A percentile compares a stretch with the other conserved stretches of the same genome.
Conservation (phyloP, 495 filamentous ascomycete genomes). For the Ramalina intermedia region DNA sequence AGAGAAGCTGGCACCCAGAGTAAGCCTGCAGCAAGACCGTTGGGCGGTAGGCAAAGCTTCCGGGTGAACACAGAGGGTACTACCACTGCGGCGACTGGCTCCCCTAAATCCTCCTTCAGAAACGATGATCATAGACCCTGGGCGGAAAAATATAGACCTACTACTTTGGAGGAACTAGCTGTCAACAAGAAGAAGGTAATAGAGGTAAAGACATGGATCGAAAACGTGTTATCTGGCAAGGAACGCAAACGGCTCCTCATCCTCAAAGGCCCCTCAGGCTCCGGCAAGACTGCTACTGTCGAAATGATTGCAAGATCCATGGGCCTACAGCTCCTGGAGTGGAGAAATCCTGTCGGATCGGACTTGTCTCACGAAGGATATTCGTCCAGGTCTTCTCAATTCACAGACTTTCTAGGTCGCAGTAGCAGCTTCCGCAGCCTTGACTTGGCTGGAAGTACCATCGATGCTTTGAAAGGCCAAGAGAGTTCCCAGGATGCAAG, state of each 20-base stretch:
- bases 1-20: not conserved
- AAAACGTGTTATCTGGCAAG: slow-evolving; percentile 51
- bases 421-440: slow-evolving; percentile 67
- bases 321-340: slow-evolving; percentile 66
- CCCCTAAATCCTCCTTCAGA: not conserved
- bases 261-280: slow-evolving; percentile 81
- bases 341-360: slow-evolving; percentile 64
- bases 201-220: slow-evolving; percentile 73
- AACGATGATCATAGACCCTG: slow-evolving; percentile 42
- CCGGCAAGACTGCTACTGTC: slow-evolving; percentile 83
- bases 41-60: slow-evolving; percentile 9
- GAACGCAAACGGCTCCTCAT: slow-evolving; percentile 53
- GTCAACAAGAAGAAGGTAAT: slow-evolving; percentile 88
- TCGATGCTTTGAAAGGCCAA: not conserved
- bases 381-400: slow-evolving; percentile 54
- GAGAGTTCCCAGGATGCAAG: not conserved
- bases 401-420: slow-evolving; percentile 78
- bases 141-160: slow-evolving; percentile 70
- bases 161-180: slow-evolving; percentile 62
- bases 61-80: not conserved
- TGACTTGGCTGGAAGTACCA: slow-evolving; percentile 27
- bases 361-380: slow-evolving; percentile 42
- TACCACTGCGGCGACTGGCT: not conserved
- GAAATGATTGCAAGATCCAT: slow-evolving; percentile 57
- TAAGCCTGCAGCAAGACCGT: not conserved